Conservation (phyloP, 305 asterid genomes). For the Fraxinus ornus region DNA sequence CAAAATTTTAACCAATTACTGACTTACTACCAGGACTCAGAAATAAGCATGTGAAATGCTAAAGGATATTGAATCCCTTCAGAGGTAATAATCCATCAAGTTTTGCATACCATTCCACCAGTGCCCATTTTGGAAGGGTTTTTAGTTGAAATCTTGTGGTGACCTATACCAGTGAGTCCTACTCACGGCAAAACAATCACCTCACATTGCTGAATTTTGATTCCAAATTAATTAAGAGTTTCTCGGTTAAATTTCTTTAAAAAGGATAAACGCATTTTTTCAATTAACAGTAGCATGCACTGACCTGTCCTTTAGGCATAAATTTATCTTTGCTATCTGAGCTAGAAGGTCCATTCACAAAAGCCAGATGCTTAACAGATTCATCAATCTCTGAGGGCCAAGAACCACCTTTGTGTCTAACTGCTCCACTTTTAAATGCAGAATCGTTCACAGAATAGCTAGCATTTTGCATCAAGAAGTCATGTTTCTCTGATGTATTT, state of each 20-base stretch:
- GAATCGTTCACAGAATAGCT: constrained; percentile 37
- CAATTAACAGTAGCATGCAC: constrained; percentile 13
- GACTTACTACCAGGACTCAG: neutral
- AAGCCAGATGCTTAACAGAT: constrained; percentile 29
- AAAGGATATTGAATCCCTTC: neutral
- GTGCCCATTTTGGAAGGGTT: constrained; percentile 29
- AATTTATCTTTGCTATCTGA: constrained; percentile 38
- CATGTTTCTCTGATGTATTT: constrained; percentile 35
- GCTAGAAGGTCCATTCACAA: constrained; percentile 37
- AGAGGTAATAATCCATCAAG: neutral
- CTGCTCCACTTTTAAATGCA: constrained; percentile 28
- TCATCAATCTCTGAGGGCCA: constrained; percentile 42
- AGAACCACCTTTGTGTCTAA: constrained; percentile 38
- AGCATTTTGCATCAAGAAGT: constrained; percentile 27
- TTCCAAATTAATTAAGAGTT: constrained; percentile 8
- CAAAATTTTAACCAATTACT: constrained; percentile 2
- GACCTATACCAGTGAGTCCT: constrained; percentile 25
- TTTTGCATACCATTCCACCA: constrained; percentile 33
- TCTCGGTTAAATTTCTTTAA: constrained; percentile 16
- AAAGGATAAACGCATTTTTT: neutral
- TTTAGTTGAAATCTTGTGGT: constrained; percentile 24
- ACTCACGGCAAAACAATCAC: constrained; percentile 28
- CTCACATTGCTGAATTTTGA: constrained; percentile 4
- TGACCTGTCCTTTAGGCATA: constrained; percentile 45
- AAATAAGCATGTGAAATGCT: neutral